Base-by-base conservation (phyloP, 176 grass and related monocot genomes). In the Ensete glaucum region DNA sequence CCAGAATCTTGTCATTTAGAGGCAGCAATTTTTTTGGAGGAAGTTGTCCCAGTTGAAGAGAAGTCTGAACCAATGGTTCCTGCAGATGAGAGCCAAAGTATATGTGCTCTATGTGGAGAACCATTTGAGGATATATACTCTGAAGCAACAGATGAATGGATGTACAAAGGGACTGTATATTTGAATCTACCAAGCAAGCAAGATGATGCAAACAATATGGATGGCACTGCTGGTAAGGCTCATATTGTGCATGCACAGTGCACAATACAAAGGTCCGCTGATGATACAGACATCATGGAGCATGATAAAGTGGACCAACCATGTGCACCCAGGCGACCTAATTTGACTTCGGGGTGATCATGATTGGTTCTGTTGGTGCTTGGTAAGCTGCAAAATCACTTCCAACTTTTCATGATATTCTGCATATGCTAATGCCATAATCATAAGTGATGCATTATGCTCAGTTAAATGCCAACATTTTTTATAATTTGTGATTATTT, bases 51-150 rank as follows among this genome's bases (percentile, higher is more conserved):
- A 34, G 53, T 53, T 12, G 88, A 89, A 27, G 88, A 99, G 82
- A 55, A 20, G 21, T 87, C 80, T 70, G 86, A 83, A 67, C 80
- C 76, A 50, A 88, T 94, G 86, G 90, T 94, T 70, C 88, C 90
- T 73, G 88, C 95, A 82, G 95, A 99, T 69, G 91, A 99, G 74
- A 94, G 70, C 3, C 95, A 99, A 83, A 83, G 85, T 69, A 80
- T 99, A 54, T 99, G 95, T 89, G 85, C 66, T 20, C 73, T 99
- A 19, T 99, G 95, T 72, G 95, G 95, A 50, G 86, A 91, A 73
- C 73, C 83, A 75, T 99, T 99, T 86, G 88, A 84, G 66, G 95
- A 99, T 81, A 51, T 91, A 15, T 99, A 89, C 78, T 94, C 87
- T 69, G 49, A 84, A 8, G 82, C 87, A 63, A 85, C 69, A 13